Percentiles rank a stretch among this genome's conserved stretches.
phyloP scores from a whole-genome alignment of 208 protist species.

The Leishmania amazonensis region DNA sequence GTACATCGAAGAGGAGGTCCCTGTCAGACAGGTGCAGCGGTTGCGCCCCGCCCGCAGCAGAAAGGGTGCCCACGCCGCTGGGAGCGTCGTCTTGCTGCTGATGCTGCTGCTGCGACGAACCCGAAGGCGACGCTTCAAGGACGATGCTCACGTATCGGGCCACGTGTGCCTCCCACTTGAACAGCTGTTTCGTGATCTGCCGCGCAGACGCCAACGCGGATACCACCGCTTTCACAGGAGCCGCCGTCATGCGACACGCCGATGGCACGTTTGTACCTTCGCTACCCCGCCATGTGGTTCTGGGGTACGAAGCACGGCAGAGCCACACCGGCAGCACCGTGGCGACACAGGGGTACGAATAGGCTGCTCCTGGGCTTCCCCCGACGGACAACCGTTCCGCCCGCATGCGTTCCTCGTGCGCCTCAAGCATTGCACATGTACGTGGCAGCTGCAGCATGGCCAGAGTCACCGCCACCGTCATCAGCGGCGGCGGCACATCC shows the following conservation, averaged over 20 bases:
- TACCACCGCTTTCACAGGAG: constrained; percentile 1
- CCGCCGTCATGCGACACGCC: neutral
- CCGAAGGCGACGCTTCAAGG: neutral
- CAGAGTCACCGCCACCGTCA: constrained; percentile 9
- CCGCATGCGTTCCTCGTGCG: neutral
- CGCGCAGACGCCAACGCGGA: neutral
- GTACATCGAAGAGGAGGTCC: constrained; percentile 4
- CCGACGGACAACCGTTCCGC: neutral
- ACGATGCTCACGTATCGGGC: constrained; percentile 15
- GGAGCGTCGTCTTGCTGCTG: neutral
- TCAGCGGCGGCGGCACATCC: neutral
- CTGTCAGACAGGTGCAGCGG: neutral
- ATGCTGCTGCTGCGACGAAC: neutral
- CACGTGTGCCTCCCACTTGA: constrained; percentile 29
- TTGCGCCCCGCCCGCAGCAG: neutral
- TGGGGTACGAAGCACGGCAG: constrained; percentile 13
- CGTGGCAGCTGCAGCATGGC: constrained; percentile 13
- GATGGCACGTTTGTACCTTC: neutral
- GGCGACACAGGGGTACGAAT: neutral
- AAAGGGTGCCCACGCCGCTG: neutral
- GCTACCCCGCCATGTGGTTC: neutral
- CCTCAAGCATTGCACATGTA: neutral
- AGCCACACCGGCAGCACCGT: constrained; percentile 19
- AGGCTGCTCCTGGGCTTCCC: neutral
- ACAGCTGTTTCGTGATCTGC: constrained; percentile 9